Evolutionary conservation across 73 alveolate species (phyloP), one percentile per base, ranked within the genome.

Genomic region (Paramecium bursaria): DNA sequence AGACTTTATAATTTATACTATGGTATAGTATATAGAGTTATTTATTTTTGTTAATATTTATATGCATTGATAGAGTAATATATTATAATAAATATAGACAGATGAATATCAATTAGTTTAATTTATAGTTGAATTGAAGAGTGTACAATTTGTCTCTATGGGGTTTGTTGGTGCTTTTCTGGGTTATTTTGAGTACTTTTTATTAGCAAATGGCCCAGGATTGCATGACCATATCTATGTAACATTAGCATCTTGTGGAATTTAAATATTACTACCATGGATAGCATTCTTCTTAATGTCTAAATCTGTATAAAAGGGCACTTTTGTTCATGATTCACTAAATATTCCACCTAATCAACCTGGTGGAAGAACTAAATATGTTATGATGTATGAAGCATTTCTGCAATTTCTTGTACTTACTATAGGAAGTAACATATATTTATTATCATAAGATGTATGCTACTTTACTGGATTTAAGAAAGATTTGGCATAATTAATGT

Each of bases 51-150:
- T 19, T 57, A 11, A 29, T 57, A 19, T 30, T 57, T 30, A 15
- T 57, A n/a, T 57, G 50, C 15, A 57, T 57, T 11, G 3, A 57
- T 7, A 57, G 33, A 57, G 76, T n/a, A n/a, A n/a, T n/a, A n/a
- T n/a, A n/a, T n/a, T n/a, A n/a, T n/a, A n/a, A n/a, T n/a, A n/a
- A n/a, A n/a, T n/a, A n/a, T n/a, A n/a, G n/a, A n/a, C 23, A 44
- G 76, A 57, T 30, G 76, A 57, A 57, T 57, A 27, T 57, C 33
- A 57, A 57, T 30, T 57, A 27, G 76, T 57, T 57, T 30, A 57
- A 30, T 57, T 30, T 22, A 57, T 57, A 27, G 76, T 50, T n/a
- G 76, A 57, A 30, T 57, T 30, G 27, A 57, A 57, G 15, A 30
- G 51, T 1, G 19, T 57, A 1, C 33, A 57, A 30, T 57, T 57